Base-by-base conservation (phyloP, 306 rosid genomes). In the Cicer arietinum region DNA sequence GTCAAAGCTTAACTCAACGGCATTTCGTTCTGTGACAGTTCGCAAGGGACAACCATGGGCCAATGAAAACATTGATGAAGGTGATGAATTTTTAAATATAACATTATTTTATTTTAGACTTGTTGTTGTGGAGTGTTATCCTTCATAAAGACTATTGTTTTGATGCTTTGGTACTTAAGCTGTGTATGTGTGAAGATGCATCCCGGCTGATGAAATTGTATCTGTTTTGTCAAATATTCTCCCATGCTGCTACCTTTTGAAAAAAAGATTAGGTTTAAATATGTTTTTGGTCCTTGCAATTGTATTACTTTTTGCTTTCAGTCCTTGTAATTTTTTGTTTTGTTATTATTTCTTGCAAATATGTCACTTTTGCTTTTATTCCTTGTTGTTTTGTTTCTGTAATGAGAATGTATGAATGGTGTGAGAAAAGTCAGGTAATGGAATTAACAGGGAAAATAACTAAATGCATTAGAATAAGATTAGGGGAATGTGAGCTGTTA, bases 11-110 rank as follows among this genome's bases (percentile, higher is more conserved):
- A 81, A 89, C 81, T 80, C 90, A 71, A 78, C 89, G 82, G 84
- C 96, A 40, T 89, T 91, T 77, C 97, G 96, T 77, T 84, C 86
- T 67, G 77, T 89, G 82, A 39, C 90, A 77, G 44, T 69, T 78
- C 97, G 94, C 60, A 94, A 90, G 83, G 93, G 92, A 78, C 97
- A 85, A 60, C 67, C 90, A 73, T 94, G 95, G 90, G 87, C 96
- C 69, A 91, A 87, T 58, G 98, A 94, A 86, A 94, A 90, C 74
- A 80, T 83, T 37, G 97, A 90, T 62, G 97, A 91, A 86, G 98
- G 96, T 94, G 82, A 77, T 11, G 56, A 73, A 42, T 45, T 67
- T 65, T 39, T 75, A 58, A 16, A 18, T 18, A 30, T 56, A 52
- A n/a, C 16, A 51, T 51, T 69, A 10, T 25, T 65, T 77, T 63